These are phyloP conservation scores for Pyrenochaeta sp. DNA, from an alignment of 2,329 filamentous ascomycete genomes.

Conservation along the genomic window DNA sequence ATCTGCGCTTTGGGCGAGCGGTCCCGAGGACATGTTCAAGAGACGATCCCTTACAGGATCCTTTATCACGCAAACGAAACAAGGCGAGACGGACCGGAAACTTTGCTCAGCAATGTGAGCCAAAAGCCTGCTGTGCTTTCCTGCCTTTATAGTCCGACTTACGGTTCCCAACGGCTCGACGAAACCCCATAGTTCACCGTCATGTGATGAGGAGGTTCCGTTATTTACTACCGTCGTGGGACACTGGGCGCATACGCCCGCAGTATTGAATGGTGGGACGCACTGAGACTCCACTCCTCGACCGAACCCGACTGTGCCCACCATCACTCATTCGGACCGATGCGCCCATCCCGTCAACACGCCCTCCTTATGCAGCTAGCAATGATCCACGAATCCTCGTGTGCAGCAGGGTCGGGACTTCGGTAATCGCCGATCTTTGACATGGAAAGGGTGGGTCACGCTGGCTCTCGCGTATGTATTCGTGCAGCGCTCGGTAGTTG, in stretches of 20 bases:
- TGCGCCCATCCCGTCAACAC: constrained; percentile 29
- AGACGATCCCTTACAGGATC: constrained; percentile 1
- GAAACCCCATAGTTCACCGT: constrained; percentile 16
- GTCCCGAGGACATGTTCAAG: constrained; percentile 24
- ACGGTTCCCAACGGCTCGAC: constrained; percentile 13
- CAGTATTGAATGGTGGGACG: constrained; percentile 24
- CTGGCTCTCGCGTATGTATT: constrained; percentile 32
- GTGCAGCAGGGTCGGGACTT: constrained; percentile 14
- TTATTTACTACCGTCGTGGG: constrained; percentile 26
- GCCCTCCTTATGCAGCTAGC: constrained; percentile 27
- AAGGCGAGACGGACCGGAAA: neutral
- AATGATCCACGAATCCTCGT: constrained; percentile 19
- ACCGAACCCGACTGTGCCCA: constrained; percentile 19
- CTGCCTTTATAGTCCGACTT: constrained; percentile 30
- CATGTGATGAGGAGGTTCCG: constrained; percentile 32
- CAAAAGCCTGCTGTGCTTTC: neutral
- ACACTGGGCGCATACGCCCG: constrained; percentile 28
- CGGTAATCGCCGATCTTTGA: constrained; percentile 34
- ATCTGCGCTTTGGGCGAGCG: constrained; percentile 55
- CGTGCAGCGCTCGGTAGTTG: constrained; percentile 32
- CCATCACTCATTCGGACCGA: constrained; percentile 28
- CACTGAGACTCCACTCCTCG: constrained; percentile 22
- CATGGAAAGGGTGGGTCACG: constrained; percentile 31
- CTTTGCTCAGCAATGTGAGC: neutral
- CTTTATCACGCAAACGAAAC: constrained; percentile 3